Base-by-base conservation (phyloP, 495 filamentous ascomycete species). In the Bryoglossum gracile region DNA sequence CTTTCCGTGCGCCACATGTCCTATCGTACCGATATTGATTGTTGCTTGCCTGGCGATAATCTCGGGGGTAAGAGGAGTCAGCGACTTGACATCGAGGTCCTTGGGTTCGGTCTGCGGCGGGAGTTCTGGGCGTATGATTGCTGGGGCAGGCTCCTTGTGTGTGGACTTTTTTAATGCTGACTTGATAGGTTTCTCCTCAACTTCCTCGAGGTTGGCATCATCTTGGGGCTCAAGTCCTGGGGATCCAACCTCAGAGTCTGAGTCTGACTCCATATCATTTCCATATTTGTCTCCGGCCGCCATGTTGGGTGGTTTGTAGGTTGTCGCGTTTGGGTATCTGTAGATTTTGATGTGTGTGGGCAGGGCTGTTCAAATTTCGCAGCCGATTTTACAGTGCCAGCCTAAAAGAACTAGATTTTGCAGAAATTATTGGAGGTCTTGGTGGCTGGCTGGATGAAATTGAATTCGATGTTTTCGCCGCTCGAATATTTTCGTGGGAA, bases 11-110 rank as follows among this genome's bases (percentile, higher is more conserved):
- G 92, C 94, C 75, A 96, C 91, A 67, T 97, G 94, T 40, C 92
- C 92, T 67, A 98, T 97, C 28, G 92, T 96, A 54, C 90, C 92
- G 60, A 98, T 96, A 70, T 98, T 98, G 73, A 96, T 95, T 28
- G 94, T 98, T 18, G 92, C 92, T 76, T 98, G 92, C 48, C 94
- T 82, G 49, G 85, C 81, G 63, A 98, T 98, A 59, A 98, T 95
- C 61, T 97, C 92, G 52, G 92, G 90, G 2, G 91, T 89, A 48
- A 95, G 72, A 32, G 92, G 94, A 44, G 73, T 87, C 52, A 98
- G 68, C 21, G 69, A 76, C 43, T 76, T 75, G 55, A 94, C 73
- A 59, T 95, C 88, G 51, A 98, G 73, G 50, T 85, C 81, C 56
- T 81, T 75, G 55, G 92, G 88, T 53, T 98, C 83, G 32, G 92